Percentiles rank a stretch among this genome's conserved stretches.
Evolutionary conservation across 768 basidiomycete species (phyloP).

Genomic region (Amanita brunnescens): DNA sequence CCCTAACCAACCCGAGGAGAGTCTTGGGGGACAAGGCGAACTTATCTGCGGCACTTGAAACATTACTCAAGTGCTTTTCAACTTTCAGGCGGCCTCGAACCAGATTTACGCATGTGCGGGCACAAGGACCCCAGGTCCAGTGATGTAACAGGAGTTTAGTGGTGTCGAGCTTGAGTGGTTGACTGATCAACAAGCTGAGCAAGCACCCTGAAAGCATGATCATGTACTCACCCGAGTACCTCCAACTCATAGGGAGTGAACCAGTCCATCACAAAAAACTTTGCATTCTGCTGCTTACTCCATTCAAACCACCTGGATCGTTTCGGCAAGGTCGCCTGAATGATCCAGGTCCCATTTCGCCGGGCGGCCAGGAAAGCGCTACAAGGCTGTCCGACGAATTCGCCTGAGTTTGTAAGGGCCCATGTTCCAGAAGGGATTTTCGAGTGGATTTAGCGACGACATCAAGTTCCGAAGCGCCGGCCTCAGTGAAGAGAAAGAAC

Average conservation of each 20-base stretch:
- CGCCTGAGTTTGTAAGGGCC: conserved; percentile 3
- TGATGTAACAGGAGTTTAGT: neutral
- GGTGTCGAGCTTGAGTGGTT: neutral
- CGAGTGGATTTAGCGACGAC: no score
- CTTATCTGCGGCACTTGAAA: neutral
- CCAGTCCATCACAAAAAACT: no score
- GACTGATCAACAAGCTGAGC: no score
- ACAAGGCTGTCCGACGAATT: neutral
- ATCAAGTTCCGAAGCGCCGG: no score
- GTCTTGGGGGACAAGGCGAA: neutral
- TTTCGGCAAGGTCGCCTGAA: neutral
- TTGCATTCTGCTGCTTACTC: neutral
- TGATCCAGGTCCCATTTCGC: no score
- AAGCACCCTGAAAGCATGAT: no score
- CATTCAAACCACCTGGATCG: neutral
- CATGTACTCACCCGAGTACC: no score
- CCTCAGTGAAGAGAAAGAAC: no score
- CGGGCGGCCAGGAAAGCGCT: neutral
- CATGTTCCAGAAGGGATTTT: conserved; percentile 2
- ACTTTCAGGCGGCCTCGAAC: neutral
- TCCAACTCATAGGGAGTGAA: no score
- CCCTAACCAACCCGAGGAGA: neutral
- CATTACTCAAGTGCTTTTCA: neutral
- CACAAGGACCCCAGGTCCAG: neutral
- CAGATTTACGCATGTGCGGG: neutral